Evolutionary conservation across 1,139 yeast species (phyloP).

Genomic region (Scheffersomyces lignicola): DNA sequence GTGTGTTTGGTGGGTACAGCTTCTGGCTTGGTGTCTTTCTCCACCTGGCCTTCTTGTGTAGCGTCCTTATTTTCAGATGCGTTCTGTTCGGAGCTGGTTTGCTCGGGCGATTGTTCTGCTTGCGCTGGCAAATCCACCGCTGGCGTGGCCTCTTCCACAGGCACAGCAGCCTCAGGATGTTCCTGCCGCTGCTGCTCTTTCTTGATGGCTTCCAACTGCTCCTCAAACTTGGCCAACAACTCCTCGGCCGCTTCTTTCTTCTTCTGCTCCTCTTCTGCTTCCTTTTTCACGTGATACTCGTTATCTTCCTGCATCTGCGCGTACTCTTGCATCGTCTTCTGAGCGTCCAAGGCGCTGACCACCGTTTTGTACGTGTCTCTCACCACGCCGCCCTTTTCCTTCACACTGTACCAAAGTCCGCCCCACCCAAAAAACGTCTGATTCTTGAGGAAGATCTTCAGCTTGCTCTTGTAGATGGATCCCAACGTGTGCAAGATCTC

Average conservation of each 20-base stretch:
- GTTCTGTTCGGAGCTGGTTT: constrained; percentile 11
- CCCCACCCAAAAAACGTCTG: constrained; percentile 81
- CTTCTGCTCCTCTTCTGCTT: constrained; percentile 32
- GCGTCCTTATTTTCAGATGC: constrained; percentile 11
- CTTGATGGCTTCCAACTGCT: constrained; percentile 11
- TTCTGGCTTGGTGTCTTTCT: constrained; percentile 16
- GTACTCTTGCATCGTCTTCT: constrained; percentile 80
- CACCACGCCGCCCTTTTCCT: constrained; percentile 82
- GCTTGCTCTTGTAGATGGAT: constrained; percentile 67
- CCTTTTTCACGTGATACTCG: constrained; percentile 47
- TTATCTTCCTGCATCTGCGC: constrained; percentile 66
- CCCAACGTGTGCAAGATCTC: constrained; percentile 90
- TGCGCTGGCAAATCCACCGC: too few relatives aligned
- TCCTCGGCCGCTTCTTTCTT: constrained; percentile 17
- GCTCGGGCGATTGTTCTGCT: constrained; percentile 12
- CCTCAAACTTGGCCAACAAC: constrained; percentile 8
- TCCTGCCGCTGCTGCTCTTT: constrained; percentile 23
- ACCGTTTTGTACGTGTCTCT: constrained; percentile 87
- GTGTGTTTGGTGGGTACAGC: constrained; percentile 57
- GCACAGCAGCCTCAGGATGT: constrained; percentile 4
- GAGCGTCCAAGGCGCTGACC: constrained; percentile 87
- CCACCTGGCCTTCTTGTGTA: constrained; percentile 9
- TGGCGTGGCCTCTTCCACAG: constrained; percentile 15
- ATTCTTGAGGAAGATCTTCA: constrained; percentile 54
- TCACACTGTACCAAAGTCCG: constrained; percentile 80